A percentile compares a stretch with the other conserved stretches of the same genome.
Evolutionary conservation across 163 green algal genomes (phyloP).

Genomic region (Scenedesmus sp.): DNA sequence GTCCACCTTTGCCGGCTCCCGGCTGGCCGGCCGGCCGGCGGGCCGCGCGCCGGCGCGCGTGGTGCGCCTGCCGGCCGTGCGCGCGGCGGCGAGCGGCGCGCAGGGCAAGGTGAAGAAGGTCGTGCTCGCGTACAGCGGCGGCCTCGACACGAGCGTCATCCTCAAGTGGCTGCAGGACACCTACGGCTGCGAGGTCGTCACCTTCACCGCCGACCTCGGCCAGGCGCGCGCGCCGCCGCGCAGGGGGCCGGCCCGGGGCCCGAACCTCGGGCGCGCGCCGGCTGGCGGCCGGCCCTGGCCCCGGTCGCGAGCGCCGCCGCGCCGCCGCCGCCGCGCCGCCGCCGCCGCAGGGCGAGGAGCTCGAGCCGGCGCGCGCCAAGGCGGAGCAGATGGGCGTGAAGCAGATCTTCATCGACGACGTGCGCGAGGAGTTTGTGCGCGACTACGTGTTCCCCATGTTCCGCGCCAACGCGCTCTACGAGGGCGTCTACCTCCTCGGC

Average conservation of each 20-base stretch:
- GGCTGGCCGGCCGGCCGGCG: background rate
- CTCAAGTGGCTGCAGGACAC: conserved; percentile 98
- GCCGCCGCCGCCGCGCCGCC: background rate
- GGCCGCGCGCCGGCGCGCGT: background rate
- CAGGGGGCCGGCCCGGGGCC: no score
- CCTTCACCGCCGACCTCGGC: conserved; percentile 97
- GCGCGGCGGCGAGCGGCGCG: background rate
- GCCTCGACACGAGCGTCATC: conserved; percentile 99
- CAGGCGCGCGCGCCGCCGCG: conserved; percentile 75
- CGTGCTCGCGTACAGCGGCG: conserved; percentile 97
- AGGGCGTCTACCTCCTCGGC: conserved; percentile 98
- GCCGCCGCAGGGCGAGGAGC: conserved; percentile 86
- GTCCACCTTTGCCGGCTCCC: conserved; percentile 32
- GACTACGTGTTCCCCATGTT: conserved; percentile 99
- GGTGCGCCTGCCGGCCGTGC: no score
- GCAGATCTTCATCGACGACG: conserved; percentile 98
- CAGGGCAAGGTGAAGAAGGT: conserved; percentile 86
- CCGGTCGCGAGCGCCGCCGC: background rate
- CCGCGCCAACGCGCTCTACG: conserved; percentile 95
- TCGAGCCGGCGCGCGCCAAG: conserved; percentile 94
- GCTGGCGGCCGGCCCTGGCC: no score
- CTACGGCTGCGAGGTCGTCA: conserved; percentile 97
- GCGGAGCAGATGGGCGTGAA: conserved; percentile 94
- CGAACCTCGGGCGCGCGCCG: no score
- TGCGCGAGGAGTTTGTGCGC: conserved; percentile 98